These are phyloP conservation scores for Pseudozyma sp. DNA, from an alignment of 1,284 basidiomycete species.

Conservation along the genomic window DNA sequence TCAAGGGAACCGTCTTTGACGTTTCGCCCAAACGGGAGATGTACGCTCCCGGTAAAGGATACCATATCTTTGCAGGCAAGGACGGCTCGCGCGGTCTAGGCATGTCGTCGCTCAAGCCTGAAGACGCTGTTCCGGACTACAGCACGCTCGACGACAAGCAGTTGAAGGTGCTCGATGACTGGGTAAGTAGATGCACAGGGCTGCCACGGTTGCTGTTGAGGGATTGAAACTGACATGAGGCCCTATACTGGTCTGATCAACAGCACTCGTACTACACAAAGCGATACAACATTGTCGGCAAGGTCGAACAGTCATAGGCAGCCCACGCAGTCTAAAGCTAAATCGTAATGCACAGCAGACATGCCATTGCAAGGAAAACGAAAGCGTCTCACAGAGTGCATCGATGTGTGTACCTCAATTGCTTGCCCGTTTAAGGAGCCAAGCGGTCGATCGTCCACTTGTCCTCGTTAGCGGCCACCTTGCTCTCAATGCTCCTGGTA, in stretches of 20 bases:
- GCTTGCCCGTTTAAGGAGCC: slow-evolving; percentile 38
- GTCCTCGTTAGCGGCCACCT: slow-evolving; percentile 26
- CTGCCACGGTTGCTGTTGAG: no score
- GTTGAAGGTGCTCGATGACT: slow-evolving; percentile 86
- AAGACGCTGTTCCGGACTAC: slow-evolving; percentile 91
- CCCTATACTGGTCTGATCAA: background rate
- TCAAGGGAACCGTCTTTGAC: slow-evolving; percentile 89
- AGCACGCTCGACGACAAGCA: slow-evolving; percentile 80
- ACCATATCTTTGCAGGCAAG: slow-evolving; percentile 79
- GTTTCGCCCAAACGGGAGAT: slow-evolving; percentile 81
- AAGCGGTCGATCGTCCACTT: slow-evolving; percentile 55
- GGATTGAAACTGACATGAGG: no score
- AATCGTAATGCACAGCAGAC: background rate
- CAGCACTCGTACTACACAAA: slow-evolving; percentile 66
- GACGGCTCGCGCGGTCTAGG: slow-evolving; percentile 75
- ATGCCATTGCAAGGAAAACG: background rate
- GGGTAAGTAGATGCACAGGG: slow-evolving; percentile 71
- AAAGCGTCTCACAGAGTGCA: no score
- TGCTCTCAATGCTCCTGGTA: slow-evolving; percentile 37
- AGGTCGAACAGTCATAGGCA: slow-evolving; percentile 37
- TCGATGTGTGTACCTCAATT: background rate
- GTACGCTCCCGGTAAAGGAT: slow-evolving; percentile 72
- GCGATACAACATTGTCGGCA: slow-evolving; percentile 68
- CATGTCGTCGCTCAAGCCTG: slow-evolving; percentile 83
- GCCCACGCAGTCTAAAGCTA: background rate